These are phyloP conservation scores for Haplographium delicatum DNA, from an alignment of 495 filamentous ascomycete species.

Conservation along the genomic window DNA sequence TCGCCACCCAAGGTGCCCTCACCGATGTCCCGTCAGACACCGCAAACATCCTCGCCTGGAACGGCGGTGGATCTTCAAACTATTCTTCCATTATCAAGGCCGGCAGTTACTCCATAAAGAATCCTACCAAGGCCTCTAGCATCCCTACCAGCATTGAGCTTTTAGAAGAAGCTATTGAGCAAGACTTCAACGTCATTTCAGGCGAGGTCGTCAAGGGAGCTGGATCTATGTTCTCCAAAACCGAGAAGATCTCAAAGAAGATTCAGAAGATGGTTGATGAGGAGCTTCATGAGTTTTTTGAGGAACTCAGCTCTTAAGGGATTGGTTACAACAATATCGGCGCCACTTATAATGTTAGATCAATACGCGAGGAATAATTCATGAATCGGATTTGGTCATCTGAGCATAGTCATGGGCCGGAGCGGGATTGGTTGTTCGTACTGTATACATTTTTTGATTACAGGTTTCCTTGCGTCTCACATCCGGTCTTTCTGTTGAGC, in stretches of 20 bases:
- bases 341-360: conserved; percentile 14
- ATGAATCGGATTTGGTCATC: conserved; percentile 13
- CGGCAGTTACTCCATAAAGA: conserved; percentile 50
- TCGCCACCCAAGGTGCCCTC: conserved; percentile 77
- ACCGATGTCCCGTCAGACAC: conserved; percentile 82
- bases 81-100: conserved; percentile 75
- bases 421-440: conserved; percentile 21
- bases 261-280: conserved; percentile 53
- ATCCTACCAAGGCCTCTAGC: conserved; percentile 25
- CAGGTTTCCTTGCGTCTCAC: conserved; percentile 23
- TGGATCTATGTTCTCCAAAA: conserved; percentile 41
- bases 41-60: conserved; percentile 89
- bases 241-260: conserved; percentile 52
- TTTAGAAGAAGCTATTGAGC: conserved; percentile 56
- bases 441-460: conserved; percentile 28
- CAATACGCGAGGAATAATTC: conserved; percentile 3
- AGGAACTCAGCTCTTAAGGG: conserved; percentile 32
- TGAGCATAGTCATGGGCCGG: conserved; percentile 23
- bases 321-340: conserved; percentile 8
- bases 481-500: conserved; percentile 17
- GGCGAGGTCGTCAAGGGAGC: conserved; percentile 45
- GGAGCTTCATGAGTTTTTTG: conserved; percentile 64
- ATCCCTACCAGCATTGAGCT: conserved; percentile 39
- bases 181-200: conserved; percentile 51
- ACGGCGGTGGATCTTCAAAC: conserved; percentile 92